Evolutionary conservation across 2,329 filamentous ascomycete species (phyloP), one percentile per base, ranked within the genome.

Genomic region (Neonectria coccinea): DNA sequence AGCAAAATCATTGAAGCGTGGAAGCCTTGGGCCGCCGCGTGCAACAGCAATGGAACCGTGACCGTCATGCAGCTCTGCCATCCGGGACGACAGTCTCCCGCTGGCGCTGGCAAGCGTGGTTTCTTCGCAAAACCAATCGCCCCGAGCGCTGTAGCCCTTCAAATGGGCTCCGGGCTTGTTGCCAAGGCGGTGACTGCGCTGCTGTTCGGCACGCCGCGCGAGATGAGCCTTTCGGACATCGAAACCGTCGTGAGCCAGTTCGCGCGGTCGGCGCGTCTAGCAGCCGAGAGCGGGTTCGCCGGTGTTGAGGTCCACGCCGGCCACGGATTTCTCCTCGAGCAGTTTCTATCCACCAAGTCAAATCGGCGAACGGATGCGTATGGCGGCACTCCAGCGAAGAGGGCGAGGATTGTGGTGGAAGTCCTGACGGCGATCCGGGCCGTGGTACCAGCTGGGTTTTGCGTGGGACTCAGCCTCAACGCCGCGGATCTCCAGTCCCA

Each of bases 251-350:
- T 88, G 10, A 67, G 73, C 10, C 80, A 82, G 56, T 90, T 89
- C 68, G 84, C 84, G 1, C 74, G 79, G 29, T 81, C 80, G 2
- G 88, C 88, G 2, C 78, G 80, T 12, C 70, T 88, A 12, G 74
- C 77, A 0, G 75, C 79, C 14, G 78, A 82, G n/a, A 77, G 85
- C 0, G 84, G 82, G 2, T 79, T 84, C 53, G 78, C 78, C 3
- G 82, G 81, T 1, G 70, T 81, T 5, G 73, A 84, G 71, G 72
- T 84, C 27, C 82, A 84, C 61, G 81, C 70, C 10, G 82, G 81
- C 4, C 86, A 89, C 68, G 86, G 87, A 2, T 88, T 86, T 69
- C 79, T 89, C 18, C 76, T 89, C 1, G 79, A 82, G 18, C 83
- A 87, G 68, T 89, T 89, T 72, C 74, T 88, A 27, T 82, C 80